Percentiles rank a stretch among this genome's conserved stretches.
phyloP scores from a whole-genome alignment of 306 rosid species.

The Cucurbita moschata region DNA sequence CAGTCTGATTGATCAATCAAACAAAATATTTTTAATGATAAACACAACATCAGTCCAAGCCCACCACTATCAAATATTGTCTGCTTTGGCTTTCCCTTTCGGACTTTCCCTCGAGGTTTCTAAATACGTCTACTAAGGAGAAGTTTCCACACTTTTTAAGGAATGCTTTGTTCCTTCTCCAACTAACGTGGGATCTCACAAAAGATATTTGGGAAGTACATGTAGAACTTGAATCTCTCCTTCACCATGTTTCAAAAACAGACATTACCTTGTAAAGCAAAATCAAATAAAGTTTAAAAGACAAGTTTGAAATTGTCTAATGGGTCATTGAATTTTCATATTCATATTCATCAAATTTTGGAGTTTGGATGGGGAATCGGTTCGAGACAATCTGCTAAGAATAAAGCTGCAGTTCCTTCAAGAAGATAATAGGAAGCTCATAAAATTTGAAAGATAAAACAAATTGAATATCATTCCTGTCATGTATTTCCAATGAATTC shows the following conservation, averaged over 20 bases:
- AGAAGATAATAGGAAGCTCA: neutral
- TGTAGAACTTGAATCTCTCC: neutral
- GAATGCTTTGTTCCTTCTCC: too few relatives aligned
- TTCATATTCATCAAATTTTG: neutral
- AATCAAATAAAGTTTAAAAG: neutral
- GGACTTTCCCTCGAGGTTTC: too few relatives aligned
- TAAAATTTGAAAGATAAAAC: neutral
- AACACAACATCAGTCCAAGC: neutral
- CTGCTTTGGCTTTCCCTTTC: too few relatives aligned
- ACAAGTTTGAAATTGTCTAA: neutral
- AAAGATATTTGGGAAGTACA: neutral
- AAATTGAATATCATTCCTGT: neutral
- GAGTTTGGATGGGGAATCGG: neutral
- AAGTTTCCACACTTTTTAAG: too few relatives aligned
- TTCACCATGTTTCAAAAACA: neutral
- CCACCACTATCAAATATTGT: too few relatives aligned
- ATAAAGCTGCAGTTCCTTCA: neutral
- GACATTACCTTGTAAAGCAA: neutral
- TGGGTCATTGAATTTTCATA: neutral
- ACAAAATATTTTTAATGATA: conserved; percentile 3
- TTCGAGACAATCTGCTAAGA: neutral
- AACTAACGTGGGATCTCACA: too few relatives aligned
- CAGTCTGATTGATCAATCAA: conserved; percentile 26
- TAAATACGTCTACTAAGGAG: too few relatives aligned
- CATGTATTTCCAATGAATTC: neutral